A percentile compares a stretch with the other conserved stretches of the same genome.
Evolutionary conservation across 371 early-diverging fungal genomes (phyloP).

Genomic region (Saksenaea vasiformis): DNA sequence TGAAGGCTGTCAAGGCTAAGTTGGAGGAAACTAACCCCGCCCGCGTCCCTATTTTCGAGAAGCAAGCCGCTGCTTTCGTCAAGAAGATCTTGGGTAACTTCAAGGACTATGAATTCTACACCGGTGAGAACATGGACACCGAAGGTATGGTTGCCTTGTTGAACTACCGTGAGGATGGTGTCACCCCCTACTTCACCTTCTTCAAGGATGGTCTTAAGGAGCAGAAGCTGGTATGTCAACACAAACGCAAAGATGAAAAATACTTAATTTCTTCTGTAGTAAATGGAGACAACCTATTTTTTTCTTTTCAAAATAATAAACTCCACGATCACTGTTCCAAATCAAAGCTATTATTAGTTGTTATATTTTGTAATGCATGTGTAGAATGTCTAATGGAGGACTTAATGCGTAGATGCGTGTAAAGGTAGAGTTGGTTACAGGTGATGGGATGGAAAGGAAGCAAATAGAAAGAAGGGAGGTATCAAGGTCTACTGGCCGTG

Average conservation of each 20-base stretch:
- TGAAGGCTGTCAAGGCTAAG: constrained; percentile 77
- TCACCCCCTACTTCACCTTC: constrained; percentile 90
- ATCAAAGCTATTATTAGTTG: not conserved
- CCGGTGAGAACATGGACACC: constrained; percentile 86
- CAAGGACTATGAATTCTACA: constrained; percentile 93
- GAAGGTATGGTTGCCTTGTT: constrained; percentile 89
- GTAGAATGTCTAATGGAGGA: not conserved
- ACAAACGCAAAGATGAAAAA: not conserved
- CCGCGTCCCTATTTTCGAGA: constrained; percentile 71
- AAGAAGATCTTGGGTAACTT: constrained; percentile 82
- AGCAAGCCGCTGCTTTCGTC: constrained; percentile 61
- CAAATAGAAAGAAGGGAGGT: not conserved
- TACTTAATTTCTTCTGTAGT: not conserved
- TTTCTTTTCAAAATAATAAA: not conserved
- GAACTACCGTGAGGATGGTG: constrained; percentile 94
- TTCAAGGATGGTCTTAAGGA: constrained; percentile 89
- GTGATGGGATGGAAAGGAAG: not conserved
- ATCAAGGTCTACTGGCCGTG: not conserved
- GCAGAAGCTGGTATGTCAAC: constrained; percentile 63
- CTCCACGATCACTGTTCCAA: too few relatives aligned
- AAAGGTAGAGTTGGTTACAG: not conserved
- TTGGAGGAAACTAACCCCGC: constrained; percentile 69
- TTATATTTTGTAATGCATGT: not conserved
- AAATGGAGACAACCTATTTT: not conserved
- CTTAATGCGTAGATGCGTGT: not conserved